Base-by-base conservation (phyloP, 140 eudicot species). In the Artemisia princeps region DNA sequence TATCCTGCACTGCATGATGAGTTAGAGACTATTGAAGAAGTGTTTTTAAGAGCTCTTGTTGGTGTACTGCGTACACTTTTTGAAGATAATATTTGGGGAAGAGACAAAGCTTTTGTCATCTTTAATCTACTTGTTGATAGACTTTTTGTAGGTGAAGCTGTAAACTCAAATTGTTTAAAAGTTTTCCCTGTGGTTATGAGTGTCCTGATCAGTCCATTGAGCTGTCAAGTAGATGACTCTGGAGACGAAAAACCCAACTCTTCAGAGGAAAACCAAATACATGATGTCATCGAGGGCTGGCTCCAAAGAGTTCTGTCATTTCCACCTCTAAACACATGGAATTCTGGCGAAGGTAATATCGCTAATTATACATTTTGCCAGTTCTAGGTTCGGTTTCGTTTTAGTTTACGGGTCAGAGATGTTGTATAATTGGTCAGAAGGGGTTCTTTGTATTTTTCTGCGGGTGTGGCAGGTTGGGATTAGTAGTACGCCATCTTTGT, bases 311-410 rank as follows among this genome's bases (percentile, higher is more conserved):
- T 83, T 54, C 67, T 80, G 61, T 67, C 74, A 30, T 88, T 86
- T 62, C 95, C 95, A 17, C 79, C 95, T 62, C 76, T 80, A 65
- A 78, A 75, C 72, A 49, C 89, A 65, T 88, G 95, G 96, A 55
- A 61, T 63, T 69, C 86, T 19, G 95, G 82, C 74, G 85, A 84
- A 82, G 86, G 96, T 87, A 80, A 70, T 22, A 24, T 24, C 11
- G 17, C 10, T 30, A 15, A 61, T 46, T n/a, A 59, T 23, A 9
- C 40, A 0, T 28, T 58, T 59, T 59, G 26, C n/a, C 30, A 52
- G 26, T 24, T n/a, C 44, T 24, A 6, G 57, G 22, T 23, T 45
- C n/a, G 24, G 55, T 20, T 15, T n/a, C 14, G 1, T 26, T 30
- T 33, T 60, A 4, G 10, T n/a, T 53, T n/a, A 60, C n/a, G 65